A percentile compares a stretch with the other conserved stretches of the same genome.
These are phyloP conservation scores for Aspergillus candidus DNA, from an alignment of 2,329 filamentous ascomycete genomes.

Conservation along the genomic window DNA sequence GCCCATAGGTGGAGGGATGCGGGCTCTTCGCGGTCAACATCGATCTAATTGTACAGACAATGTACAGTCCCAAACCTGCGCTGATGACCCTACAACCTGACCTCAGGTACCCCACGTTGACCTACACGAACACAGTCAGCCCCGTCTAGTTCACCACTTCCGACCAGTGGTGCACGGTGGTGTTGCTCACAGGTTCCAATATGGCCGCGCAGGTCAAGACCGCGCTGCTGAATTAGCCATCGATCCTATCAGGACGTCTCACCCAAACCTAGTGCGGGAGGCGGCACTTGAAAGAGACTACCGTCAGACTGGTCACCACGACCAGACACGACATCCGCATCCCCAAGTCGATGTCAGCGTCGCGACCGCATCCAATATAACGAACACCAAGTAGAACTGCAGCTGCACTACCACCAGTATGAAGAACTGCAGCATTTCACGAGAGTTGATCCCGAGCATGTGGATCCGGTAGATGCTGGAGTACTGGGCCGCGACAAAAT, in stretches of 20 bases:
- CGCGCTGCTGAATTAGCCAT: constrained; percentile 53
- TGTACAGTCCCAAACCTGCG: constrained; percentile 50
- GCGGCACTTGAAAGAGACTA: constrained; percentile 50
- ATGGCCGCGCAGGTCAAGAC: constrained; percentile 50
- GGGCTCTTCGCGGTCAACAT: constrained; percentile 33
- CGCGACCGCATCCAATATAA: constrained; percentile 53
- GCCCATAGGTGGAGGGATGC: constrained; percentile 37
- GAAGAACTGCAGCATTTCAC: constrained; percentile 55
- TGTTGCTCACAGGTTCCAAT: constrained; percentile 47
- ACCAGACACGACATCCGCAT: constrained; percentile 41
- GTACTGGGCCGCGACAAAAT: constrained; percentile 52
- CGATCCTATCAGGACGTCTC: constrained; percentile 51
- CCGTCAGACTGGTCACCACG: constrained; percentile 46
- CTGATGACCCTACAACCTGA: constrained; percentile 46
- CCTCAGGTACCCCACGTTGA: constrained; percentile 52
- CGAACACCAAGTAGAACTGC: constrained; percentile 54
- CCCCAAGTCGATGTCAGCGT: constrained; percentile 51
- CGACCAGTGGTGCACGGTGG: constrained; percentile 51
- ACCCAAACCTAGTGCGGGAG: constrained; percentile 55
- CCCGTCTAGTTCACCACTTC: constrained; percentile 50
- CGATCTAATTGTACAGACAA: constrained; percentile 33
- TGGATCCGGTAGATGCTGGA: constrained; percentile 52
- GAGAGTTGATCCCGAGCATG: constrained; percentile 54
- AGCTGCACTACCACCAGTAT: constrained; percentile 48
- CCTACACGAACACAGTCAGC: constrained; percentile 41